Percentiles rank a stretch among this genome's conserved stretches.
Evolutionary conservation across 2,329 filamentous ascomycete genomes (phyloP).

Genomic region (Fusarium sp.): DNA sequence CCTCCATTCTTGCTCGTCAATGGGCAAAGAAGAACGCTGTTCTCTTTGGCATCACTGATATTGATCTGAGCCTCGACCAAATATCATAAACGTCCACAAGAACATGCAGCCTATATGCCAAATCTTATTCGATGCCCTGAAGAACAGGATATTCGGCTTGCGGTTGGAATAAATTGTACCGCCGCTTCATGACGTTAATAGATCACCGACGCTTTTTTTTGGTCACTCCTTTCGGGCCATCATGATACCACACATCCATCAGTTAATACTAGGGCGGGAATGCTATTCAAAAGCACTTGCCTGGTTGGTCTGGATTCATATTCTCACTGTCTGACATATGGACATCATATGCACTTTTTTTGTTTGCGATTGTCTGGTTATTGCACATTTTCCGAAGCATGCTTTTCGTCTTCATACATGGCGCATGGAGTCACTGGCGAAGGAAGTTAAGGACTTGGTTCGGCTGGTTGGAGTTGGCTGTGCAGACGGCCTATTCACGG

Average conservation of each 20-base stretch:
- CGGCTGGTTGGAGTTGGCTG: slow-evolving; percentile 56
- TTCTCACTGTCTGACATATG: slow-evolving; percentile 49
- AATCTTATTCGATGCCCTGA: slow-evolving; percentile 36
- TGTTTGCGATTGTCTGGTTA: slow-evolving; percentile 51
- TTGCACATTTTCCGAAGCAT: slow-evolving; percentile 55
- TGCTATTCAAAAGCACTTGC: slow-evolving; percentile 30
- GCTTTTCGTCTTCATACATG: slow-evolving; percentile 56
- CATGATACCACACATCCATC: slow-evolving; percentile 43
- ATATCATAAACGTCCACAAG: slow-evolving; percentile 50
- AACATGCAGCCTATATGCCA: slow-evolving; percentile 25
- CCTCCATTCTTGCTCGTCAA: slow-evolving; percentile 89
- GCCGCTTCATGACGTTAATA: slow-evolving; percentile 54
- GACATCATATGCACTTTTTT: slow-evolving; percentile 44
- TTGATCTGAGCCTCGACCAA: slow-evolving; percentile 65
- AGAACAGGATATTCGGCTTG: slow-evolving; percentile 49
- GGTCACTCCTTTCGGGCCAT: slow-evolving; percentile 42
- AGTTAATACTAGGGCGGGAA: slow-evolving; percentile 32
- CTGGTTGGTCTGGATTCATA: slow-evolving; percentile 47
- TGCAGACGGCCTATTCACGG: slow-evolving; percentile 45
- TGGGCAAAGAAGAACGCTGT: slow-evolving; percentile 89
- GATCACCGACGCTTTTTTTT: slow-evolving; percentile 45
- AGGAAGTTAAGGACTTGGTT: slow-evolving; percentile 54
- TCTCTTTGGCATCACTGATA: slow-evolving; percentile 67
- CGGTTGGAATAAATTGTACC: slow-evolving; percentile 51
- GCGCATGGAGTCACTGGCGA: slow-evolving; percentile 59